A percentile compares a stretch with the other conserved stretches of the same genome.
Conservation (phyloP, 78 protist genomes). For the Neovahlkampfia damariscottae region DNA sequence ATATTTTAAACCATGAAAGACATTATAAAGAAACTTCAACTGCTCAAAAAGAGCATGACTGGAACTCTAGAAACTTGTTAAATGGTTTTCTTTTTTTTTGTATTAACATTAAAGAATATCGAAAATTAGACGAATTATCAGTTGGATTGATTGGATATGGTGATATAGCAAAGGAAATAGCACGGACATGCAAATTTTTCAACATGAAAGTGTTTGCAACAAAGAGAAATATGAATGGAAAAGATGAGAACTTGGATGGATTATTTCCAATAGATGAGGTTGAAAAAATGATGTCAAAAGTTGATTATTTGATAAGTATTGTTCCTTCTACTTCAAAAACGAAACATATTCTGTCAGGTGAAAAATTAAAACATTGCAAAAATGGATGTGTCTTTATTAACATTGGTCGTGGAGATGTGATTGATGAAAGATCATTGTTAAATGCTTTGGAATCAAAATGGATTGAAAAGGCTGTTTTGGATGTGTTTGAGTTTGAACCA, state of each 20-base stretch:
- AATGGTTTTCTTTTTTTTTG: no score
- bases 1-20: neutral
- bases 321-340: neutral
- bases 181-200: neutral
- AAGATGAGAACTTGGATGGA: neutral
- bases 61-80: no score
- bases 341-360: neutral
- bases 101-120: neutral
- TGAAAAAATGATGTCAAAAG: neutral
- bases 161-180: neutral
- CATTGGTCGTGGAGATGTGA: slow-evolving; percentile 28
- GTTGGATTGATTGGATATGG: neutral
- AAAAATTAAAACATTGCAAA: neutral
- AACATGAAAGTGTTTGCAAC: neutral
- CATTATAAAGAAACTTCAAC: neutral
- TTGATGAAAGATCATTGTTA: slow-evolving; percentile 25
- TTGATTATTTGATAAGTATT: neutral
- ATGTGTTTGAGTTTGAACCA: slow-evolving; percentile 48
- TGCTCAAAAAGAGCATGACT: neutral
- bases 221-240: neutral
- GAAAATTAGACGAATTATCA: neutral
- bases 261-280: neutral
- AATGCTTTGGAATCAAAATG: slow-evolving; percentile 7
- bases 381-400: slow-evolving; percentile 11
- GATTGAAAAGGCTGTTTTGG: slow-evolving; percentile 34